A percentile compares a stretch with the other conserved stretches of the same genome.
phyloP scores from a whole-genome alignment of 257 asterid genomes.

The Fraxinus americana region DNA sequence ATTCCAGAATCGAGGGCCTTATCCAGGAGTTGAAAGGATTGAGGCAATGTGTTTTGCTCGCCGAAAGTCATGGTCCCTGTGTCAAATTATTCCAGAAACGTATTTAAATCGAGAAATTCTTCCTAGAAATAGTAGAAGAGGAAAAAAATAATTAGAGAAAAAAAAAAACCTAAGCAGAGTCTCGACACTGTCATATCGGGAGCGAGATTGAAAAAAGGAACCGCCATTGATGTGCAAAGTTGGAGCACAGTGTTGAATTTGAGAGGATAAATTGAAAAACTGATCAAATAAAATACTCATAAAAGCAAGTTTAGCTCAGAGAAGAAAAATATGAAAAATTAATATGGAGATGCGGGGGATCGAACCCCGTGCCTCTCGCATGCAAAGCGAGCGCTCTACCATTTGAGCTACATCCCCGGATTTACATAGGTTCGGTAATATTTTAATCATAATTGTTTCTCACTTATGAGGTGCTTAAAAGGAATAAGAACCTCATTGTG shows the following conservation, averaged over 20 bases:
- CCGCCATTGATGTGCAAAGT: constrained; percentile 49
- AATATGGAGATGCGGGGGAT: constrained; percentile 58
- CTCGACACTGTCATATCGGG: constrained; percentile 68
- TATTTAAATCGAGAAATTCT: constrained; percentile 4
- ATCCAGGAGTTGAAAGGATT: constrained; percentile 75
- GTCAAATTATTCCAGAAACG: background rate
- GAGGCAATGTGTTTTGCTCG: constrained; percentile 64
- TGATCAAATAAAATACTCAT: background rate
- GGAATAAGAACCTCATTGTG: too few relatives aligned
- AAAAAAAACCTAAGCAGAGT: constrained; percentile 66
- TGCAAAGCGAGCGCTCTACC: constrained; percentile 95
- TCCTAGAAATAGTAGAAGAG: background rate
- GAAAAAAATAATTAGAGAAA: background rate
- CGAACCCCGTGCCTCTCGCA: constrained; percentile 93
- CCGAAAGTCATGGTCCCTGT: constrained; percentile 89
- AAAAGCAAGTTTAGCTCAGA: background rate
- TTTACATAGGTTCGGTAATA: too few relatives aligned
- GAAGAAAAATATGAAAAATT: background rate
- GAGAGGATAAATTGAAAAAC: background rate
- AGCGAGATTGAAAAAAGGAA: constrained; percentile 68
- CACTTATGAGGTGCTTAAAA: too few relatives aligned
- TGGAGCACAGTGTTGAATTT: background rate
- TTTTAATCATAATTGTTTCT: too few relatives aligned
- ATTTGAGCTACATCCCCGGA: constrained; percentile 85
- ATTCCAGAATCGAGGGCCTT: constrained; percentile 76